phyloP scores from a whole-genome alignment of 140 eudicot genomes.

The Bidens hawaiensis region DNA sequence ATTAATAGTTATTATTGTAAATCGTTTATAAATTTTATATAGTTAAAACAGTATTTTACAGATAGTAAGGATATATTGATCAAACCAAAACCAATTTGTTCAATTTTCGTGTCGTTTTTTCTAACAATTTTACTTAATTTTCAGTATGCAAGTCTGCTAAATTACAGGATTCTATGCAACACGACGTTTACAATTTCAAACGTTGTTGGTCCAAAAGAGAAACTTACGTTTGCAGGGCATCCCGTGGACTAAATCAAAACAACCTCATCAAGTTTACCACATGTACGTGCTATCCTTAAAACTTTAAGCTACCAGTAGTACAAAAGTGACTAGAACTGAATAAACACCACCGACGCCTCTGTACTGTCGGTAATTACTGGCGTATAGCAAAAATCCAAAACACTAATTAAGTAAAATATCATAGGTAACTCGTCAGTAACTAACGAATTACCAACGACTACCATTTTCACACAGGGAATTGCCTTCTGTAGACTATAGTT shows the following conservation, averaged over 20 bases:
- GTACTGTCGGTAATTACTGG: too few relatives aligned
- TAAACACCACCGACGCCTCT: too few relatives aligned
- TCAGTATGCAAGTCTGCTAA: constrained; percentile 52
- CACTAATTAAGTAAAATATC: too few relatives aligned
- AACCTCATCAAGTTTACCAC: constrained; percentile 60
- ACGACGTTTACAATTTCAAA: constrained; percentile 77
- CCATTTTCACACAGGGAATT: too few relatives aligned
- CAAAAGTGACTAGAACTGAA: too few relatives aligned
- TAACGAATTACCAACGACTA: too few relatives aligned
- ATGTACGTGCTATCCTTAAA: constrained; percentile 35
- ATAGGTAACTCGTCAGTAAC: too few relatives aligned
- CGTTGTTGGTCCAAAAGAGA: constrained; percentile 70
- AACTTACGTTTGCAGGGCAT: constrained; percentile 53
- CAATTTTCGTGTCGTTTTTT: not conserved
- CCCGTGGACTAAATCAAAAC: constrained; percentile 51
- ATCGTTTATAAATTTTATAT: not conserved
- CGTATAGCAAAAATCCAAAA: too few relatives aligned
- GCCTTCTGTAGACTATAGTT: too few relatives aligned
- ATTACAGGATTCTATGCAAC: constrained; percentile 56
- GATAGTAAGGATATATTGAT: not conserved
- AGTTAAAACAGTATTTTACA: not conserved
- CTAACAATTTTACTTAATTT: not conserved
- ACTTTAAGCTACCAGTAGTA: not conserved
- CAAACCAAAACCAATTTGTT: not conserved
- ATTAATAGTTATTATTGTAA: not conserved